These are phyloP conservation scores for Arachis stenosperma DNA, from an alignment of 306 rosid species.

Conservation along the genomic window DNA sequence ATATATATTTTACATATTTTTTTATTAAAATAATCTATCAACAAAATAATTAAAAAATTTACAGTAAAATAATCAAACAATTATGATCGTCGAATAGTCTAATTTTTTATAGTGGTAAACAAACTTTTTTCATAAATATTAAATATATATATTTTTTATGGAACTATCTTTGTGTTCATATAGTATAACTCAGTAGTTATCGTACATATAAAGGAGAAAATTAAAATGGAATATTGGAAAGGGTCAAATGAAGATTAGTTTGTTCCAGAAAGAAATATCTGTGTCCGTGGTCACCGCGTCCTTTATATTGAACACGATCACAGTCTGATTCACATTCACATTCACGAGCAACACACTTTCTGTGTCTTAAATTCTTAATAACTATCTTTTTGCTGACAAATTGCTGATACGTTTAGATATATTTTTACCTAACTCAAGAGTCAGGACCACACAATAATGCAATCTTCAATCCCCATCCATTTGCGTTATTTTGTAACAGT, in stretches of 20 bases:
- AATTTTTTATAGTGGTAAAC: too few species aligned
- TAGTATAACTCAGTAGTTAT: too few species aligned
- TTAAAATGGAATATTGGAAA: conserved; percentile 5
- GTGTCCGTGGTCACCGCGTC: conserved; percentile 24
- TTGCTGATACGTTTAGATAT: conserved; percentile 26
- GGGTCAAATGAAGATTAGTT: conserved; percentile 15
- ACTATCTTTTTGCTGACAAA: conserved; percentile 21
- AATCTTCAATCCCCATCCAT: not conserved
- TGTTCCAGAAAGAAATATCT: not conserved
- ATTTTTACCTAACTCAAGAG: not conserved
- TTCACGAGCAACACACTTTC: not conserved
- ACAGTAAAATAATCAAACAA: too few species aligned
- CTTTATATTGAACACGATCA: conserved; percentile 29
- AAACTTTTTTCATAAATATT: too few species aligned
- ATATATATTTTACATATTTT: too few species aligned
- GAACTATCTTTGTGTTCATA: too few species aligned
- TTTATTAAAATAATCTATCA: too few species aligned
- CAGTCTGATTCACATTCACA: not conserved
- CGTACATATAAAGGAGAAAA: too few species aligned
- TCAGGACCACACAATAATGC: not conserved
- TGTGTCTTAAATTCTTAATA: not conserved
- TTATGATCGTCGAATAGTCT: too few species aligned
- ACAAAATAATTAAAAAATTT: too few species aligned
- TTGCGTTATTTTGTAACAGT: too few species aligned
- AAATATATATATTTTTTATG: too few species aligned